A percentile compares a stretch with the other conserved stretches of the same genome.
Evolutionary conservation across 2,329 filamentous ascomycete genomes (phyloP).

Genomic region (Cladosporium sp.): DNA sequence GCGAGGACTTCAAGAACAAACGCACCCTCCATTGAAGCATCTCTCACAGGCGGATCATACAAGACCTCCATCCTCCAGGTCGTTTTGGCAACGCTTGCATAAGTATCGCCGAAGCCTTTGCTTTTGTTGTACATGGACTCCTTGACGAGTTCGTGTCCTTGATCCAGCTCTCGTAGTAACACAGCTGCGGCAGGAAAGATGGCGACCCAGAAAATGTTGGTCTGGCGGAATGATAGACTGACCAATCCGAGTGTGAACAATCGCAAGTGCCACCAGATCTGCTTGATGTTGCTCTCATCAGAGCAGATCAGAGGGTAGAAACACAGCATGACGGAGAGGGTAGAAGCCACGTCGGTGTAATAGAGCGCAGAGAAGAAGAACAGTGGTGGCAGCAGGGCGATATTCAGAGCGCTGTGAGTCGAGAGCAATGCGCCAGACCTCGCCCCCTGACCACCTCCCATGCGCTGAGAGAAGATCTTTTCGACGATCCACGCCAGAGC

Average conservation of each 20-base stretch:
- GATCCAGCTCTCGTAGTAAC: constrained; percentile 45
- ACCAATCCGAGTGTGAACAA: constrained; percentile 56
- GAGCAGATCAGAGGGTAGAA: constrained; percentile 44
- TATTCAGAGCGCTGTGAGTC: constrained; percentile 66
- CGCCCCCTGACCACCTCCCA: constrained; percentile 16
- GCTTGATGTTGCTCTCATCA: constrained; percentile 1
- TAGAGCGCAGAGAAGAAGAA: constrained; percentile 97
- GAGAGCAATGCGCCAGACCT: constrained; percentile 17
- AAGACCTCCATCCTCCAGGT: constrained; percentile 41
- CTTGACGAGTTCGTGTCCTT: constrained; percentile 45
- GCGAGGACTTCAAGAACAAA: not conserved
- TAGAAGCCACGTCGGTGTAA: constrained; percentile 88
- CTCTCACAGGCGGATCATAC: constrained; percentile 47
- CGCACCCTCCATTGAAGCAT: constrained; percentile 48
- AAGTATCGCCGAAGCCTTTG: constrained; percentile 29
- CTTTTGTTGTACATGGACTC: constrained; percentile 27
- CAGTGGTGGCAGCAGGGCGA: constrained; percentile 78
- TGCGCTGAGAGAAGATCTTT: constrained; percentile 10
- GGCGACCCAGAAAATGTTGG: constrained; percentile 94
- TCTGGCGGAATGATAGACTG: constrained; percentile 78
- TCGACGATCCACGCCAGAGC: constrained; percentile 35
- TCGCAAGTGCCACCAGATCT: constrained; percentile 15
- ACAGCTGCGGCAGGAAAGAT: constrained; percentile 62
- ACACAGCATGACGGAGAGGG: constrained; percentile 66
- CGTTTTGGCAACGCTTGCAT: constrained; percentile 26